Evolutionary conservation across 148 eudicot genomes (phyloP).

Genomic region (Polygonum maritimum): DNA sequence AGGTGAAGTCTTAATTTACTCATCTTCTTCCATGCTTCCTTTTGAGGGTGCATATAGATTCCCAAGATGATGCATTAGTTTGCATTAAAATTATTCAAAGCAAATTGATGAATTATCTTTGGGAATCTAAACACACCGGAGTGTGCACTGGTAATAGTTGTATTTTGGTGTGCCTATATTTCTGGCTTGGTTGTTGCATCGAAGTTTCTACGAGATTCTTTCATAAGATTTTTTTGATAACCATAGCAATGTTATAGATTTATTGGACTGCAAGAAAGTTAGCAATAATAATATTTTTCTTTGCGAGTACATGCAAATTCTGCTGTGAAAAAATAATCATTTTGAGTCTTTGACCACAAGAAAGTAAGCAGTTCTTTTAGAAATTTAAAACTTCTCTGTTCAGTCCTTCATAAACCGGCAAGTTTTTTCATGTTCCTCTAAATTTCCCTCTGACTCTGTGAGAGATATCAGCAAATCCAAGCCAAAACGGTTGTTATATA

Average conservation of each 20-base stretch:
- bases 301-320: neutral
- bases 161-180: neutral
- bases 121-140: too few species aligned
- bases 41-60: neutral
- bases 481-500: neutral
- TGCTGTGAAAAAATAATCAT: neutral
- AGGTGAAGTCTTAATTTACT: conserved; percentile 33
- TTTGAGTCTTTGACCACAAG: neutral
- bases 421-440: neutral
- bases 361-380: neutral
- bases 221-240: too few species aligned
- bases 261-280: neutral
- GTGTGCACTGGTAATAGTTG: neutral
- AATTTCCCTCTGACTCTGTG: neutral
- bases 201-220: neutral
- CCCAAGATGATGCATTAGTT: too few species aligned
- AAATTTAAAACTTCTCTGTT: neutral
- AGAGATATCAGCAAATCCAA: neutral
- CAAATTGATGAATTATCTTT: too few species aligned
- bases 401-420: neutral
- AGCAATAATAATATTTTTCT: neutral
- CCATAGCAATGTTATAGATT: neutral
- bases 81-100: too few species aligned
- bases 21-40: neutral
- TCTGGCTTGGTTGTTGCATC: neutral